phyloP scores from a whole-genome alignment of 257 asterid genomes.

The Catharanthus roseus region DNA sequence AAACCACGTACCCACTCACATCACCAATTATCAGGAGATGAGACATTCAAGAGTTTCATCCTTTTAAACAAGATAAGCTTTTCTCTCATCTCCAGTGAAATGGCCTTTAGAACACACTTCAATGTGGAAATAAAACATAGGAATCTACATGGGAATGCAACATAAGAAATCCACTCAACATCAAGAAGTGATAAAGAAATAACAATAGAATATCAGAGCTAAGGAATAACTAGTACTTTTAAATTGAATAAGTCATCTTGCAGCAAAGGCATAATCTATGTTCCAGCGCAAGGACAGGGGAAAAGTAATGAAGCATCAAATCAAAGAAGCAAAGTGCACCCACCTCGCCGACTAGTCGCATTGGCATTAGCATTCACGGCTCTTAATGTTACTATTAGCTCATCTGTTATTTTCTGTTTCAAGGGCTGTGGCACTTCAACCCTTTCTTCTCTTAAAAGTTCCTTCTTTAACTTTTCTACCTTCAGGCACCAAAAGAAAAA shows the following conservation, averaged over 20 bases:
- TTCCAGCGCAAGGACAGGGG: not conserved
- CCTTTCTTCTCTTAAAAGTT: conserved; percentile 39
- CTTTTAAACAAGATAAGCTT: not conserved
- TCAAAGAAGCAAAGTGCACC: conserved; percentile 18
- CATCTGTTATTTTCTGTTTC: conserved; percentile 57
- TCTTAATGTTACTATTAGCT: conserved; percentile 48
- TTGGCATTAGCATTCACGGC: conserved; percentile 50
- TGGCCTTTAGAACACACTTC: not conserved
- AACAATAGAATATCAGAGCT: not conserved
- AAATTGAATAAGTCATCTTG: not conserved
- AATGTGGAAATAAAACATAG: not conserved
- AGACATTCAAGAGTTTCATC: not conserved
- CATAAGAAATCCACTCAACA: not conserved
- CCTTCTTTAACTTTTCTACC: conserved; percentile 51
- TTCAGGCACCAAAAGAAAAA: conserved; percentile 24
- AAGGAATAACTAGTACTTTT: not conserved
- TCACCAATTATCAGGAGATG: not conserved
- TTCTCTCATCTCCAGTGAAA: not conserved
- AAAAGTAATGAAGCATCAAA: not conserved
- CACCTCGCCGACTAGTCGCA: conserved; percentile 55
- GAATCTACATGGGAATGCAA: not conserved
- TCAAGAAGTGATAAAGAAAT: not conserved
- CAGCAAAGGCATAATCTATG: not conserved
- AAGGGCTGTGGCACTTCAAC: conserved; percentile 50
- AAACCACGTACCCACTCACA: not conserved